Conservation (phyloP, 495 filamentous ascomycete species). For the Aspergillus olivimuriae region DNA sequence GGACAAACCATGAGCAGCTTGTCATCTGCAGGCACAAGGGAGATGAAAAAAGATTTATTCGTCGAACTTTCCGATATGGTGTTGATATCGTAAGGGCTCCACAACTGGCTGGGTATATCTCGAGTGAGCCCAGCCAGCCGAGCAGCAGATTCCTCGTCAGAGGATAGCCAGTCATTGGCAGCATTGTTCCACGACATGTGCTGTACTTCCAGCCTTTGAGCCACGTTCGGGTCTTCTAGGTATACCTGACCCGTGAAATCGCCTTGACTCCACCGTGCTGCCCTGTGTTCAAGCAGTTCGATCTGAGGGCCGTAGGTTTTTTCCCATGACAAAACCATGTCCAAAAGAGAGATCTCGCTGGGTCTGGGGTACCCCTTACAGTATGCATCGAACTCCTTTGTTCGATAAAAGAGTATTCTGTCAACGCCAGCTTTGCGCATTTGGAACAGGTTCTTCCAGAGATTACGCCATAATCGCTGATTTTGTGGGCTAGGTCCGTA, state of each 20-base stretch:
- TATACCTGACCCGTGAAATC: neutral
- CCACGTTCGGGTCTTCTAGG: neutral
- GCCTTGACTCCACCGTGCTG: neutral
- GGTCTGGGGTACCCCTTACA: constrained; percentile 10
- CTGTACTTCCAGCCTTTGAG: neutral
- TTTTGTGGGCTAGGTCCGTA: constrained; percentile 13
- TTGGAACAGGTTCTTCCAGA: constrained; percentile 17
- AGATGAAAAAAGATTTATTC: neutral
- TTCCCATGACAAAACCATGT: constrained; percentile 12
- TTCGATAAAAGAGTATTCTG: constrained; percentile 15
- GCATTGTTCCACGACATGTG: neutral
- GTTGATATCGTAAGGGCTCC: neutral
- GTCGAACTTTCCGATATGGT: neutral
- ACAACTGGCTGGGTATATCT: neutral
- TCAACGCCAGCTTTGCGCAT: constrained; percentile 14
- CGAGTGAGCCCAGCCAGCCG: neutral
- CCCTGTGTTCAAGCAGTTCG: constrained; percentile 12
- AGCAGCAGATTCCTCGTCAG: neutral
- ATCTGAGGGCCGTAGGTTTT: constrained; percentile 10
- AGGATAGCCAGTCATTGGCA: neutral
- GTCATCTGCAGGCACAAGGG: neutral
- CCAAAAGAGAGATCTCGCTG: constrained; percentile 10
- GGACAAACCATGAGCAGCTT: neutral
- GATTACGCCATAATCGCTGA: constrained; percentile 12
- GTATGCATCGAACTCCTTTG: constrained; percentile 17